Conservation (phyloP, 352 stramenopile genomes). For the Elongisporangium undulatum region DNA sequence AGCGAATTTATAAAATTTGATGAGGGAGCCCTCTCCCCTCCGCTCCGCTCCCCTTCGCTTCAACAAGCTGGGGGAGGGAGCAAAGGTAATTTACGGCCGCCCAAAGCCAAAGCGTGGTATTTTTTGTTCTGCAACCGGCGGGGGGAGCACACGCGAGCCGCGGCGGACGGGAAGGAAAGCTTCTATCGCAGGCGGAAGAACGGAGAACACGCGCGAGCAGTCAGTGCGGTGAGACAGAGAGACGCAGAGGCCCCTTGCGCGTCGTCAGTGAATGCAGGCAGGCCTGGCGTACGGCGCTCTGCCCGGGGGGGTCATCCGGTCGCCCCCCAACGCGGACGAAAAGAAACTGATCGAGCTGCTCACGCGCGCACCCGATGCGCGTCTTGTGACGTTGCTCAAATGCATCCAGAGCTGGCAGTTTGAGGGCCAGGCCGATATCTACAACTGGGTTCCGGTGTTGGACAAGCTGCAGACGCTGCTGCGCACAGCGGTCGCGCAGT, state of each 20-base stretch:
- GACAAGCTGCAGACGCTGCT: constrained; percentile 49
- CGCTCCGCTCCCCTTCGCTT: not conserved
- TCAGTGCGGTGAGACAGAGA: not conserved
- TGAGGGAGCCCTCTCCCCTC: not conserved
- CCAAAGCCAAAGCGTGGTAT: not conserved
- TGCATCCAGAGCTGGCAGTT: constrained; percentile 75
- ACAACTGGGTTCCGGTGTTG: constrained; percentile 65
- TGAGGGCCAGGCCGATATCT: constrained; percentile 73
- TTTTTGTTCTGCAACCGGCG: not conserved
- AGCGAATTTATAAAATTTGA: not conserved
- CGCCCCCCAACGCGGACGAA: constrained; percentile 47
- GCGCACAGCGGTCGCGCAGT: constrained; percentile 26
- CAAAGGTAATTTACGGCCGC: not conserved
- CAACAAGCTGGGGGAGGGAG: not conserved
- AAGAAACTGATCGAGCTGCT: constrained; percentile 60
- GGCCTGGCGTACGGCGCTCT: constrained; percentile 9
- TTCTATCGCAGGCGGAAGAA: not conserved
- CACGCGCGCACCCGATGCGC: constrained; percentile 32
- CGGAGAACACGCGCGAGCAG: not conserved
- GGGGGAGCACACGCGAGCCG: not conserved
- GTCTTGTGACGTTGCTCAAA: constrained; percentile 51
- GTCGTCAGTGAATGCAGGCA: constrained; percentile 10
- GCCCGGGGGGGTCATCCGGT: not conserved
- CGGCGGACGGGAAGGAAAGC: not conserved
- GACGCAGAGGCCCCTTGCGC: constrained; percentile 6